These are phyloP conservation scores for Phytophthora rubi DNA, from an alignment of 352 stramenopile genomes.

Conservation along the genomic window DNA sequence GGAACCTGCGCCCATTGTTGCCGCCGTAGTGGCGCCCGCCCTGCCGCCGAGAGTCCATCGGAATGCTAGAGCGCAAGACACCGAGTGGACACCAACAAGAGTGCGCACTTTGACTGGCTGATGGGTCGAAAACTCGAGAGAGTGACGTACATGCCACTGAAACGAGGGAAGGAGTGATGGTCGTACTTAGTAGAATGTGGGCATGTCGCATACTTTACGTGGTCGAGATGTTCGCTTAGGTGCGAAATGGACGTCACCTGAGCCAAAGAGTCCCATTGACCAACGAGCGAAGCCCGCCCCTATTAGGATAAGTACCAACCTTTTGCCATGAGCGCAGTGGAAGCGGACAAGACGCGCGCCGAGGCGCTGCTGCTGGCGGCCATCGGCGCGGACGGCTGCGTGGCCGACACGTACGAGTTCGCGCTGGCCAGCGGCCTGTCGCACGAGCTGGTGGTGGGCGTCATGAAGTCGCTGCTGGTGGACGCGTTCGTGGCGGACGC, in stretches of 20 bases:
- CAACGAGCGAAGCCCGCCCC: conserved; percentile 16
- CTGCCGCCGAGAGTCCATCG: conserved; percentile 10
- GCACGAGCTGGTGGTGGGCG: conserved; percentile 94
- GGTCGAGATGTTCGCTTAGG: background rate
- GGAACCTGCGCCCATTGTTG: conserved; percentile 21
- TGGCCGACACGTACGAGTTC: conserved; percentile 90
- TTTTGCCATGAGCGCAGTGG: conserved; percentile 40
- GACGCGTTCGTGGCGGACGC: conserved; percentile 92
- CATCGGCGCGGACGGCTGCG: conserved; percentile 45
- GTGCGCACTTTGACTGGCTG: background rate
- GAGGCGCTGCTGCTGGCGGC: conserved; percentile 74
- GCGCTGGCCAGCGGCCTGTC: conserved; percentile 75
- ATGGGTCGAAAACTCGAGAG: too few species aligned
- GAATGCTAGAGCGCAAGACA: too few species aligned
- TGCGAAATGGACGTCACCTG: conserved; percentile 1
- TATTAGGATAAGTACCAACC: background rate
- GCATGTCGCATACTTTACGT: background rate
- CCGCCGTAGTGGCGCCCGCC: conserved; percentile 34
- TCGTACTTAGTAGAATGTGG: background rate
- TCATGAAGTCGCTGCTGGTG: conserved; percentile 95
- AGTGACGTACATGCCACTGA: too few species aligned
- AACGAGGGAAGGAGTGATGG: background rate
- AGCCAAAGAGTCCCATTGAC: conserved; percentile 23
- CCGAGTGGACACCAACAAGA: too few species aligned
- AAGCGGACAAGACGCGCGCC: conserved; percentile 76